A percentile compares a stretch with the other conserved stretches of the same genome.
Conservation (phyloP, 225 moss, liverwort and hornwort species). For the Sphagnum tenellum region DNA sequence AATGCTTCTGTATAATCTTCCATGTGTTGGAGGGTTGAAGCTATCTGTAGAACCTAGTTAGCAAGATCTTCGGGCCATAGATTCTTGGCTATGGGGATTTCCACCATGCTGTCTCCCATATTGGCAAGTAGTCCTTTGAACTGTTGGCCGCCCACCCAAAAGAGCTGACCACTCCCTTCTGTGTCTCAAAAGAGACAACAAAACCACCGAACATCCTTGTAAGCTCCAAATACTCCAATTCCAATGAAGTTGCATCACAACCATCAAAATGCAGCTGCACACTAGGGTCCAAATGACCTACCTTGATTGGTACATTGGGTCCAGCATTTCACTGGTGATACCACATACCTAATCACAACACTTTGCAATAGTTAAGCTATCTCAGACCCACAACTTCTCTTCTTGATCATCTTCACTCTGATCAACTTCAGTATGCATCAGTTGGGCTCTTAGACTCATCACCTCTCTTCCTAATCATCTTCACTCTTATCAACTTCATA, state of each 20-base stretch:
- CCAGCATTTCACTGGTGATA: slow-evolving; percentile 74
- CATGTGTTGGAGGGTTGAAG: slow-evolving; percentile 56
- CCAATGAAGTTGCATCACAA: too few relatives aligned
- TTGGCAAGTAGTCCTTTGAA: slow-evolving; percentile 8
- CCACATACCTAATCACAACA: slow-evolving; percentile 60
- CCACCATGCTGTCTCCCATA: slow-evolving; percentile 8
- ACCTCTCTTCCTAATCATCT: too few relatives aligned
- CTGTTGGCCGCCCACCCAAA: slow-evolving; percentile 63
- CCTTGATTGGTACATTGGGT: slow-evolving; percentile 99
- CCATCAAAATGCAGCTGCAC: too few relatives aligned
- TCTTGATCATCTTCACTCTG: background rate
- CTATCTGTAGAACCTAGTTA: slow-evolving; percentile 47
- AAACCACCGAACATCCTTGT: too few relatives aligned
- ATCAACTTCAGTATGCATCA: too few relatives aligned
- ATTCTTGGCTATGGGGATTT: slow-evolving; percentile 12
- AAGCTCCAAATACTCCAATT: too few relatives aligned
- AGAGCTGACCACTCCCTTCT: slow-evolving; percentile 92
- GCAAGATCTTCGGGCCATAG: slow-evolving; percentile 24
- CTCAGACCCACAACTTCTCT: background rate
- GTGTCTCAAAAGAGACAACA: slow-evolving; percentile 45
- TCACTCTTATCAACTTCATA: too few relatives aligned
- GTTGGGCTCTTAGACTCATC: too few relatives aligned
- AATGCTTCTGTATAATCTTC: slow-evolving; percentile 49
- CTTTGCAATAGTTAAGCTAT: background rate
- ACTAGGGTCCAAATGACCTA: slow-evolving; percentile 7